phyloP scores from a whole-genome alignment of 805 yeast genomes.

The Torulaspora quercuum region DNA sequence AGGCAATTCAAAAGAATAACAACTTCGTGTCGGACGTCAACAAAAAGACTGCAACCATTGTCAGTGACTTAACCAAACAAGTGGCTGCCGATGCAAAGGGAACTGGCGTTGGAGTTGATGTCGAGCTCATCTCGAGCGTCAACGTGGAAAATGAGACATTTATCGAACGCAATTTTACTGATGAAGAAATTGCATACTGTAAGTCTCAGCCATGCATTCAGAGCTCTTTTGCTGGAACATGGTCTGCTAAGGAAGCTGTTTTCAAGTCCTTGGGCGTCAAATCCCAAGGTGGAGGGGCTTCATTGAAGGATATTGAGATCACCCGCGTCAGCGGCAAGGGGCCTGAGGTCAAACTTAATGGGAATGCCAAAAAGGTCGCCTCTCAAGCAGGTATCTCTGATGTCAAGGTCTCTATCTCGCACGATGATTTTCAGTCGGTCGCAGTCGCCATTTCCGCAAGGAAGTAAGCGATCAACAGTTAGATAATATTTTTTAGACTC shows the following conservation, averaged over 20 bases:
- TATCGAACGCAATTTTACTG: conserved; percentile 87
- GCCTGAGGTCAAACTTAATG: conserved; percentile 74
- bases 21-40: conserved; percentile 41
- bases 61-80: conserved; percentile 51
- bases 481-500: too few species aligned
- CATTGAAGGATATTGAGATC: conserved; percentile 88
- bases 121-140: conserved; percentile 78
- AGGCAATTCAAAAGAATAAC: conserved; percentile 46
- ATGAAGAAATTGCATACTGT: conserved; percentile 76
- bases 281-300: conserved; percentile 93
- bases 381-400: conserved; percentile 59
- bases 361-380: conserved; percentile 76
- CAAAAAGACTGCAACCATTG: conserved; percentile 60
- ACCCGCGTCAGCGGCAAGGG: conserved; percentile 68
- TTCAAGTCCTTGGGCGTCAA: conserved; percentile 90
- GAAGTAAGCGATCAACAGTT: conserved; percentile 13
- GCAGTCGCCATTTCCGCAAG: conserved; percentile 75
- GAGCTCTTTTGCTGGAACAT: conserved; percentile 93
- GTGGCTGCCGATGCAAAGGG: conserved; percentile 30
- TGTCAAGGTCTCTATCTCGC: conserved; percentile 88
- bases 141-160: conserved; percentile 88
- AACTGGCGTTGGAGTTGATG: conserved; percentile 90
- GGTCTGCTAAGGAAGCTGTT: conserved; percentile 99
- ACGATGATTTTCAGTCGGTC: conserved; percentile 94
- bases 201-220: conserved; percentile 66